Evolutionary conservation across 2,329 filamentous ascomycete species (phyloP).

Genomic region (Talaromyces sp.): DNA sequence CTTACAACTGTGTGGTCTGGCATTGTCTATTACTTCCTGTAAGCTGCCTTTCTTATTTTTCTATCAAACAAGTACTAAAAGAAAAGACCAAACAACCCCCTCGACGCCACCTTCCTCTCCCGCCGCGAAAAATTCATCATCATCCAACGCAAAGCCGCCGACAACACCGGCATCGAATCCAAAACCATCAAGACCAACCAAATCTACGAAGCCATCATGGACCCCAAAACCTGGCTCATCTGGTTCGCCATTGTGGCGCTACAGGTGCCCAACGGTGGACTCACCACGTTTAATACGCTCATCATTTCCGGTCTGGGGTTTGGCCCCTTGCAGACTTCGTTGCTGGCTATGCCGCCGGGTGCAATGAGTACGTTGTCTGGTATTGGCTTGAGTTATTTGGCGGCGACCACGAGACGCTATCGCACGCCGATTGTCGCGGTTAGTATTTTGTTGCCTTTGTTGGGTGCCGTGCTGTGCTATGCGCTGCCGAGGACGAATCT

Average conservation of each 20-base stretch:
- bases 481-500: not conserved
- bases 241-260: slow-evolving; percentile 3
- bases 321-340: not conserved
- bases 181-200: not conserved
- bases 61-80: not conserved
- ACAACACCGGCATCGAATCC: slow-evolving; percentile 3
- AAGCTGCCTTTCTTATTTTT: not conserved
- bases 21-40: slow-evolving; percentile 1
- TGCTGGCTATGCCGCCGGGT: slow-evolving; percentile 1
- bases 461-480: slow-evolving; percentile 2
- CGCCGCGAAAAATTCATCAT: slow-evolving; percentile 1
- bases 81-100: not conserved
- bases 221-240: slow-evolving; percentile 1
- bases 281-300: slow-evolving; percentile 4
- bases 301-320: slow-evolving; percentile 4
- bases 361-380: slow-evolving; percentile 1
- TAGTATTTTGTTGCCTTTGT: slow-evolving; percentile 1
- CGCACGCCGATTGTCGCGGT: not conserved
- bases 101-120: not conserved
- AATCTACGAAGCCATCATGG: not conserved
- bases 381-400: slow-evolving; percentile 3
- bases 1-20: not conserved
- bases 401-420: not conserved
- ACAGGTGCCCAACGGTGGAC: slow-evolving; percentile 3
- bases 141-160: slow-evolving; percentile 4